Percentiles rank a stretch among this genome's conserved stretches.
phyloP scores from a whole-genome alignment of 352 stramenopile species.

The Globisporangium spinosum region DNA sequence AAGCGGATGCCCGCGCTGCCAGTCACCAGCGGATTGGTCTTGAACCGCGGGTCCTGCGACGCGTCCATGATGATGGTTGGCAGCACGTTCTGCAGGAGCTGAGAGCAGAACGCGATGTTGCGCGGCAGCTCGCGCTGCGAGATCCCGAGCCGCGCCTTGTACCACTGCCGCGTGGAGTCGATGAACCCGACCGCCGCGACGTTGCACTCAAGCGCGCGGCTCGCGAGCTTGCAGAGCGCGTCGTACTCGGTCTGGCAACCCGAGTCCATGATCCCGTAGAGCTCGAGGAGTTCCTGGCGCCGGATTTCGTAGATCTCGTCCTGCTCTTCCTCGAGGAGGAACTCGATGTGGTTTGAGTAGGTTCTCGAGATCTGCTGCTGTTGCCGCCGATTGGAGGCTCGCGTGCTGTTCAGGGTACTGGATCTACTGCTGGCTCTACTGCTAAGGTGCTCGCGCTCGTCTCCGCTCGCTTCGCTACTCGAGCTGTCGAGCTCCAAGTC shows the following conservation, averaged over 20 bases:
- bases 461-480: conserved; percentile 34
- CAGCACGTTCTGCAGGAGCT: conserved; percentile 37
- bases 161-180: conserved; percentile 57
- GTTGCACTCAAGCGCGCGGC: conserved; percentile 48
- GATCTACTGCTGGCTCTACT: background rate
- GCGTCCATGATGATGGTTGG: conserved; percentile 83
- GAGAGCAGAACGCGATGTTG: conserved; percentile 63
- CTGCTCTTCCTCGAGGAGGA: conserved; percentile 39
- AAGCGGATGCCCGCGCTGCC: conserved; percentile 90
- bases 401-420: background rate
- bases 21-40: conserved; percentile 82
- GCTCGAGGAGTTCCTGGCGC: conserved; percentile 36
- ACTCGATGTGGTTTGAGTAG: conserved; percentile 37
- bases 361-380: conserved; percentile 6
- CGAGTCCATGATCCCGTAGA: conserved; percentile 43
- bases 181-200: conserved; percentile 73
- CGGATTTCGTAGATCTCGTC: conserved; percentile 47
- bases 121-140: conserved; percentile 55
- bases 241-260: conserved; percentile 58
- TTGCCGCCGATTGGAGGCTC: background rate
- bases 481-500: conserved; percentile 29
- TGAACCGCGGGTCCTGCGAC: conserved; percentile 80
- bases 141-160: conserved; percentile 71
- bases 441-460: conserved; percentile 26
- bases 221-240: conserved; percentile 65